phyloP scores from a whole-genome alignment of 2,329 filamentous ascomycete genomes.

The Fusarium tuaranense region DNA sequence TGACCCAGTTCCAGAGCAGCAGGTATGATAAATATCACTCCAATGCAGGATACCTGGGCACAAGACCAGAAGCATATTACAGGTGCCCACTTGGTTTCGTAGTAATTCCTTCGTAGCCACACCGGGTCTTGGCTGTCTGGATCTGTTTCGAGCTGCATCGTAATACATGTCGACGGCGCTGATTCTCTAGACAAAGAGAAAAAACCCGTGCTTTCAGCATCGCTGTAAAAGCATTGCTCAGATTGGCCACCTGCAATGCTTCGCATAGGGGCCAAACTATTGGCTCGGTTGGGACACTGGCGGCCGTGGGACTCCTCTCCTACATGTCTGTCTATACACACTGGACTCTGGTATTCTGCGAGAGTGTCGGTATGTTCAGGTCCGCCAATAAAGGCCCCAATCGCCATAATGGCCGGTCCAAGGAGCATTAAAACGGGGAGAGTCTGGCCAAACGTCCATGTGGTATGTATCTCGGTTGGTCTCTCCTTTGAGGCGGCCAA shows the following conservation, averaged over 20 bases:
- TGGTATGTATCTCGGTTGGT: too few relatives aligned
- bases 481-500: too few relatives aligned
- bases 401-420: not conserved
- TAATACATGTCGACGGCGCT: too few relatives aligned
- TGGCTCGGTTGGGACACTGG: not conserved
- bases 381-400: not conserved
- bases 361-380: not conserved
- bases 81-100: not conserved
- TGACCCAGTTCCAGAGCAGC: not conserved
- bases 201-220: not conserved
- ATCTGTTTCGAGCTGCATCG: not conserved
- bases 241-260: not conserved
- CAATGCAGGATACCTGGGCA: not conserved
- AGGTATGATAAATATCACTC: too few relatives aligned
- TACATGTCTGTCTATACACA: not conserved
- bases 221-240: not conserved
- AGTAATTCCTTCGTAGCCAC: not conserved
- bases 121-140: rapidly evolving
- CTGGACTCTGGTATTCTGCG: not conserved
- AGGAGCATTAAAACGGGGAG: constrained; percentile 8
- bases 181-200: not conserved
- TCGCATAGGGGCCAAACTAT: not conserved
- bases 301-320: not conserved
- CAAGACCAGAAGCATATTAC: not conserved
- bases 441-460: constrained; percentile 12